Evolutionary conservation across 2,329 filamentous ascomycete species (phyloP).

Genomic region (Pseudogymnoascus sp.): DNA sequence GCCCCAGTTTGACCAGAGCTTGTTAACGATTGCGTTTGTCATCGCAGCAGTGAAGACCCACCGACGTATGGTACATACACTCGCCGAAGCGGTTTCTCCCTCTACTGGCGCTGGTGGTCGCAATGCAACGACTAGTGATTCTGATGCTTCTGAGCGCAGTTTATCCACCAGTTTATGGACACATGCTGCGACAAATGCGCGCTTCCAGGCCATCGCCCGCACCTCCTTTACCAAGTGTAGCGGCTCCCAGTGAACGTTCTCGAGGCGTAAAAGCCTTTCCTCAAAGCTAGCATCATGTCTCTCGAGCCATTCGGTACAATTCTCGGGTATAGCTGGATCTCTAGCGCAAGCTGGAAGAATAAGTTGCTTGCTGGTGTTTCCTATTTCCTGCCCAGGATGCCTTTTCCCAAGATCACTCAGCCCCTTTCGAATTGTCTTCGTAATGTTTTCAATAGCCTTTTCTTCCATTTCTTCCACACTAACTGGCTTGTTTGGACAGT

Average conservation of each 20-base stretch:
- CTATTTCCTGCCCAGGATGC: background rate
- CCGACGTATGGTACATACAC: background rate
- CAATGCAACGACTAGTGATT: too few relatives aligned
- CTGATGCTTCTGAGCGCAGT: too few relatives aligned
- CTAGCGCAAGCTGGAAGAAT: background rate
- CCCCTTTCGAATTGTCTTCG: background rate
- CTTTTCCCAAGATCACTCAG: background rate
- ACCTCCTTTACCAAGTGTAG: background rate
- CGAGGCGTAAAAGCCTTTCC: background rate
- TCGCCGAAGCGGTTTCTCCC: too few relatives aligned
- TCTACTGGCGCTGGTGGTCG: too few relatives aligned
- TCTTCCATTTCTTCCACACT: background rate
- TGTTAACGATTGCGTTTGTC: background rate
- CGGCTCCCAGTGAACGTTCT: background rate
- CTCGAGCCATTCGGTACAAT: background rate
- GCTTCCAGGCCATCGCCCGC: background rate
- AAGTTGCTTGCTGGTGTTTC: background rate
- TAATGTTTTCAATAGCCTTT: background rate
- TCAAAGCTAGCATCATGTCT: background rate
- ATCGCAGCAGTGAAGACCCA: background rate
- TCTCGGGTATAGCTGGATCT: background rate
- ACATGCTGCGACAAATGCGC: background rate
- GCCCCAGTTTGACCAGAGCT: background rate
- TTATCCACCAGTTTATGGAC: background rate
- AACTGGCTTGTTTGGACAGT: too few relatives aligned